Evolutionary conservation across 306 rosid species (phyloP), one percentile per base, ranked within the genome.

Genomic region (Cicer yamashitae): DNA sequence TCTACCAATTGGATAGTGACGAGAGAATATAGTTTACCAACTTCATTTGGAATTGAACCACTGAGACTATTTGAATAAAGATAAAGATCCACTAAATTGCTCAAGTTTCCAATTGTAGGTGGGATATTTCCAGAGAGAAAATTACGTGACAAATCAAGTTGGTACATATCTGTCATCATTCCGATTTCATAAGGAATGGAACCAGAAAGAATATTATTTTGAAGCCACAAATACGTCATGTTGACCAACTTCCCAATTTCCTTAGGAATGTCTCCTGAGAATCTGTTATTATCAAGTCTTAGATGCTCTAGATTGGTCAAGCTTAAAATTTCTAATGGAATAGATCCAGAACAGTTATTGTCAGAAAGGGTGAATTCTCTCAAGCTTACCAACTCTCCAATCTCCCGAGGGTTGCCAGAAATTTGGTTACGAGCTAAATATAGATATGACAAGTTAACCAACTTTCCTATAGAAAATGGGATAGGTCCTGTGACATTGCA

Each of bases 401-500:
- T 13, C 14, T 50, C 56, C 18, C 3, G 0, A 5, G 56, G 56
- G 7, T 1, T 6, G 1, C 72, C 78, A 61, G 1, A 61, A 15
- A 74, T 25, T 7, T 47, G n/a, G 40, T 74, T 74, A 0, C 3
- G 1, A 1, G 1, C 7, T 34, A 74, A 30, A 7, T 46, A 2
- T 39, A 74, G 70, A 60, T 7, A 3, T 10, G 45, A 7, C 41
- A 59, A 6, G 8, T 18, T 53, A 25, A 10, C 6, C n/a, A 72
- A 41, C 0, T 12, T 58, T 44, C 77, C 77, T 22, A 74, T 47
- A 10, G 70, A 43, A 8, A 1, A 13, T 14, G 71, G 84, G 22
- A 82, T 71, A 5, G 37, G 41, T 7, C 83, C 88, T 0, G 50
- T 44, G 20, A 84, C 70, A 71, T 15, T 48, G 47, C 78, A 37